These are phyloP conservation scores for Amaranthus palmeri DNA, from an alignment of 148 eudicot genomes.

Conservation along the genomic window DNA sequence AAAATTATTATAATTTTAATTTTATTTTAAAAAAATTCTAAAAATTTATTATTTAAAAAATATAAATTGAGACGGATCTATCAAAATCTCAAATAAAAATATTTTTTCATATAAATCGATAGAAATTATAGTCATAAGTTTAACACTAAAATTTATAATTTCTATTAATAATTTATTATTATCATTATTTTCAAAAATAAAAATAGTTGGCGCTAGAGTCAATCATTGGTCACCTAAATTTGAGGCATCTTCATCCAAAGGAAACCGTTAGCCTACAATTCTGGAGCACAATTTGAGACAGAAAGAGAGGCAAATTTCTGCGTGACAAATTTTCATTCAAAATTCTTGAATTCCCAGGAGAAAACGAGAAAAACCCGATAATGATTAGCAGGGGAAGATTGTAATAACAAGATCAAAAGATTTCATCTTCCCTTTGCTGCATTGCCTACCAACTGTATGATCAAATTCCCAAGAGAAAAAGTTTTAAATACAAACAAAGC, in stretches of 20 bases:
- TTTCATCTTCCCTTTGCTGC: slow-evolving; percentile 22
- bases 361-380: not conserved
- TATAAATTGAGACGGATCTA: no score
- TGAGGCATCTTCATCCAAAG: slow-evolving; percentile 14
- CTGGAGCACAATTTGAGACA: slow-evolving; percentile 9
- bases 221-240: slow-evolving; percentile 19
- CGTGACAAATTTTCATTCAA: no score
- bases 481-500: not conserved
- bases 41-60: no score
- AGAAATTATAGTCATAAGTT: no score
- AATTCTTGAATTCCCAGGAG: not conserved
- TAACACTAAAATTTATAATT: no score
- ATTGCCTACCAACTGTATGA: slow-evolving; percentile 21
- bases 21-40: no score
- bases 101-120: no score
- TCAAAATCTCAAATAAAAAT: no score
- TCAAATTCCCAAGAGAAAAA: not conserved
- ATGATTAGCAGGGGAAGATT: slow-evolving; percentile 34
- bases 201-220: not conserved
- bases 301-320: not conserved
- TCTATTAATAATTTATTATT: no score
- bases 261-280: slow-evolving; percentile 14
- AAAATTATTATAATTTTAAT: no score
- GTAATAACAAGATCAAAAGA: slow-evolving; percentile 3
- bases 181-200: not conserved